Percentiles rank a stretch among this genome's conserved stretches.
These are phyloP conservation scores for Eimeria praecox DNA, from an alignment of 169 alveolate genomes.

Conservation along the genomic window DNA sequence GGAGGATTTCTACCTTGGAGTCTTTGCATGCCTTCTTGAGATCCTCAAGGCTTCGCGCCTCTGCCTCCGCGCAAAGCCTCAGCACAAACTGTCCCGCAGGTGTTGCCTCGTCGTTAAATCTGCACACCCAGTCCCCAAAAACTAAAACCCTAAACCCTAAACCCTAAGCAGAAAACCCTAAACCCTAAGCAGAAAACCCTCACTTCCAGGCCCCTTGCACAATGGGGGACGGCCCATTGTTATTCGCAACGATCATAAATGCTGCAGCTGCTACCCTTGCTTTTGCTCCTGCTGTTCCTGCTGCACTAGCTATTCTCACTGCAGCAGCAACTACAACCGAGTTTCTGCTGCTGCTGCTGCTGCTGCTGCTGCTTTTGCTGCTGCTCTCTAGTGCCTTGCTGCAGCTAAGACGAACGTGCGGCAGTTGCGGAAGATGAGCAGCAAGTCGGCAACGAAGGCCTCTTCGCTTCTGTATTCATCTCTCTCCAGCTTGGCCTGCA, in stretches of 20 bases:
- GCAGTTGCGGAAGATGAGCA: constrained; percentile 81
- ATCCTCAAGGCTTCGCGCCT: constrained; percentile 66
- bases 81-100: constrained; percentile 78
- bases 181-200: not conserved
- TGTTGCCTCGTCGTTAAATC: constrained; percentile 74
- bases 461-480: constrained; percentile 74
- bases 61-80: constrained; percentile 77
- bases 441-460: constrained; percentile 71
- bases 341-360: not conserved
- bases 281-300: not conserved
- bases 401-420: constrained; percentile 70
- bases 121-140: constrained; percentile 42
- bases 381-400: constrained; percentile 6
- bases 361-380: constrained; percentile 13
- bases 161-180: not conserved
- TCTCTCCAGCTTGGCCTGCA: constrained; percentile 70
- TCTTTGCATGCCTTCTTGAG: constrained; percentile 62
- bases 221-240: not conserved
- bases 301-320: not conserved
- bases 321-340: not conserved
- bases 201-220: not conserved
- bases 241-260: not conserved
- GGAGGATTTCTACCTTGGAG: constrained; percentile 52
- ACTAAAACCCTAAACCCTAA: not conserved
- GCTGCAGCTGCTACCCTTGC: not conserved